Evolutionary conservation across 2,329 filamentous ascomycete genomes (phyloP), one percentile per base, ranked within the genome.

Genomic region (Penicillium vulpinum): DNA sequence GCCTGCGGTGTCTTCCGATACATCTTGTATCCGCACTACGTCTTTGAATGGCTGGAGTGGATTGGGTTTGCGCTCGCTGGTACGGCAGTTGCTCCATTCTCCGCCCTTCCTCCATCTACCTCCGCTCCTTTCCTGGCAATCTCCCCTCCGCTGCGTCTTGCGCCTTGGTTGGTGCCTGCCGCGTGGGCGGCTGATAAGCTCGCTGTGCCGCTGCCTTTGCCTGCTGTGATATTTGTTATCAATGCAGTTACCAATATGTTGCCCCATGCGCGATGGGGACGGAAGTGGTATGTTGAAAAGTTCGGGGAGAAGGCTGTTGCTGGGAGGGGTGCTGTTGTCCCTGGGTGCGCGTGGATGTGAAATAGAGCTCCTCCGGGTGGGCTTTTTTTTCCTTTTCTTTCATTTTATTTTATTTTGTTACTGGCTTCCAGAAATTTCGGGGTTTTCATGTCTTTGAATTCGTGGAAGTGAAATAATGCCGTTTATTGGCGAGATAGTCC

Each of bases 31-130:
- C 92, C 94, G 63, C 94, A 99, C 73, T 99, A 97, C 74, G 81
- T 96, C n/a, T 89, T 88, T 70, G 94, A 99, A 78, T 99, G 94
- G 94, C 73, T 96, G 51, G 94, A 99, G 80, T 99, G 94, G 94
- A 74, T 83, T 4, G 94, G 94, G 0, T 99, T 92, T 73, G 92
- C 88, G 80, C 83, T 96, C 28, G 69, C 76, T 11, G 78, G 75
- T 10, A 72, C 72, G 0, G 65, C 72, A 0, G 70, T 78, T 15
- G 71, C 67, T 9, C 67, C 73, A n/a, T 43, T 60, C 47, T 58
- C 29, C 39, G 61, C 21, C 11, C 59, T 51, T 24, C 54, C 40
- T 28, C 16, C 2, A 1, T 28, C 38, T 33, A 52, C 46, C 29
- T 21, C 51, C 7, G 44, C 35, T 1, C 16, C 60, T 13, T 31